Base-by-base conservation (phyloP, 2,329 filamentous ascomycete genomes). In the Scedosporium minutisporum region DNA sequence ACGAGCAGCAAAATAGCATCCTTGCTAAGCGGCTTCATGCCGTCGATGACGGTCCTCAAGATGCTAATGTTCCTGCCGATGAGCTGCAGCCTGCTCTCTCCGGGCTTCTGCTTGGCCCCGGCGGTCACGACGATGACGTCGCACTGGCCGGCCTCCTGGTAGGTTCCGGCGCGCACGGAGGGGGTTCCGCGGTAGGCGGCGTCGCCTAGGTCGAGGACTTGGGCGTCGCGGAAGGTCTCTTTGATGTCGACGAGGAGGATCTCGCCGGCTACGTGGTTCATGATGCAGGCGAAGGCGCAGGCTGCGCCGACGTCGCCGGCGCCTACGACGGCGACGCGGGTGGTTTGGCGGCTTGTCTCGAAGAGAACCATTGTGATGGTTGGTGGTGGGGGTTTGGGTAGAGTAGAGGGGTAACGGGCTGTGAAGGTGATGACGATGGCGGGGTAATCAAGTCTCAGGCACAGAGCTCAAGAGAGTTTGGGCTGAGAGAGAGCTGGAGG, bases 271-370 rank as follows among this genome's bases (percentile, higher is more conserved):
- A 42, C 60, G 48, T 61, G 60, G 60, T 57, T 61, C 46, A 57
- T 61, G 60, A 61, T 61, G 60, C 60, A 61, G 48, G 60, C 60
- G 48, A 61, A 61, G 46, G 60, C 60, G n/a, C 48, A 46, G 53
- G 55, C 61, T 21, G 61, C 53, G 53, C 61, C 61, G 53, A 62
- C 61, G 55, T 62, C 61, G 61, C 55, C 61, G 53, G 42, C 23
- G 61, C 61, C 61, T 55, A 62, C 23, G 21, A 61, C 25, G 48
- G 60, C 60, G 60, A 61, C 44, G 60, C 60, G 60, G 18, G 60
- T 57, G 2, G 60, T 61, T 38, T 61, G 60, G 29, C 60, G 60
- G 48, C 9, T 16, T 18, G 60, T 44, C 55, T 61, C 60, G 60
- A 61, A 61, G 60, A 57, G 25, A 27, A 61, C 53, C 25, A 18